A percentile compares a stretch with the other conserved stretches of the same genome.
Evolutionary conservation across 768 basidiomycete species (phyloP).

Genomic region (Tulasnella sp.): DNA sequence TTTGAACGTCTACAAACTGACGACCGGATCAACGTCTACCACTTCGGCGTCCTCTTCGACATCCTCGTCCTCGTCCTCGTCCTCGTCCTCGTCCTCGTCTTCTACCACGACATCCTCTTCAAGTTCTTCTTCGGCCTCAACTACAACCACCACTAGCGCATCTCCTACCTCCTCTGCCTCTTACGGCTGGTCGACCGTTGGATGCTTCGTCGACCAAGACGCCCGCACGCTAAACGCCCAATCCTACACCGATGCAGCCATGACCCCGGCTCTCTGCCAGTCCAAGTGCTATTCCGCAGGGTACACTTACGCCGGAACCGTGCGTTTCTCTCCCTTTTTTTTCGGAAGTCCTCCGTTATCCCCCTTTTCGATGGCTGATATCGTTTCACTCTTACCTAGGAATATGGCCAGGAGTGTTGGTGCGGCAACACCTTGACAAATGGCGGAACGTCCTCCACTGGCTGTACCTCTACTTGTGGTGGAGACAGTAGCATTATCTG

Average conservation of each 20-base stretch:
- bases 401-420: not conserved
- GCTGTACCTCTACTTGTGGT: not conserved
- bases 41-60: not conserved
- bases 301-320: slow-evolving; percentile 4
- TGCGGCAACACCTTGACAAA: not conserved
- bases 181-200: not conserved
- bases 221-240: not conserved
- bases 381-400: not conserved
- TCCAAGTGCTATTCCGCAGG: not conserved
- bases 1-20: not conserved
- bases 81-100: too few species aligned
- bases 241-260: not conserved
- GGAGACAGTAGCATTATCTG: not conserved
- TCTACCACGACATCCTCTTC: not conserved
- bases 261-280: slow-evolving; percentile 13
- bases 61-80: too few species aligned
- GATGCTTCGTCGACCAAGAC: slow-evolving; percentile 16
- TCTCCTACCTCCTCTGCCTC: not conserved
- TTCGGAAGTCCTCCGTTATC: not conserved
- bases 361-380: not conserved
- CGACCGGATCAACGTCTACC: not conserved
- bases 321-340: not conserved
- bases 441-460: not conserved
- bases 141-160: too few species aligned
- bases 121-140: not conserved